Percentiles rank a stretch among this genome's conserved stretches.
Conservation (phyloP, 148 eudicot species). For the Nyssa sinensis region DNA sequence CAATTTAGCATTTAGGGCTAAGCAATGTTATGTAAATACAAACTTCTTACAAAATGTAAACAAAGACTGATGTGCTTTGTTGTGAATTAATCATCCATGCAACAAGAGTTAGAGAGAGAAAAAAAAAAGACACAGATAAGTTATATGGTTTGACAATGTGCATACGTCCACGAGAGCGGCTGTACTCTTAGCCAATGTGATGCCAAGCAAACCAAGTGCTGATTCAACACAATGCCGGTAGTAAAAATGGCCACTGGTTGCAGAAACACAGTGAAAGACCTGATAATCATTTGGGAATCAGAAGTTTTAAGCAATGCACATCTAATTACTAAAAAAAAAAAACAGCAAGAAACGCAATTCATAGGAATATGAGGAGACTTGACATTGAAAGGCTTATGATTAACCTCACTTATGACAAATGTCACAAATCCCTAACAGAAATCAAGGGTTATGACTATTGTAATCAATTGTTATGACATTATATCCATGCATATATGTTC, state of each 20-base stretch:
- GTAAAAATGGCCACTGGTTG: conserved; percentile 88
- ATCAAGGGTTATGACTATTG: not conserved
- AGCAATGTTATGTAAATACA: too few relatives aligned
- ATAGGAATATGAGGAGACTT: not conserved
- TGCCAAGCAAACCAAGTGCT: too few relatives aligned
- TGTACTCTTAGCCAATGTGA: too few relatives aligned
- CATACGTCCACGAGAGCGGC: too few relatives aligned
- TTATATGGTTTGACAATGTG: too few relatives aligned
- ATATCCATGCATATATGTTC: too few relatives aligned
- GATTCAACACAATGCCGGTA: conserved; percentile 86
- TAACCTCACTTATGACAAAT: not conserved
- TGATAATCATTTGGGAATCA: conserved; percentile 20
- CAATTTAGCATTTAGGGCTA: too few relatives aligned
- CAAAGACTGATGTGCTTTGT: too few relatives aligned
- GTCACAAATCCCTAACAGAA: not conserved
- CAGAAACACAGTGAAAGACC: conserved; percentile 90
- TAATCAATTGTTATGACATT: not conserved
- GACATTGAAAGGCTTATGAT: not conserved
- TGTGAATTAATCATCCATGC: too few relatives aligned
- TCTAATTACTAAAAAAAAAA: not conserved
- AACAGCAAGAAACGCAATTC: not conserved
- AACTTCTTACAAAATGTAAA: too few relatives aligned
- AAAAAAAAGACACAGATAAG: too few relatives aligned
- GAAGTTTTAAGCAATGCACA: not conserved
- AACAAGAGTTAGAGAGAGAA: too few relatives aligned